Conservation (phyloP, 441 rosid species). For the Populus hybrid region DNA sequence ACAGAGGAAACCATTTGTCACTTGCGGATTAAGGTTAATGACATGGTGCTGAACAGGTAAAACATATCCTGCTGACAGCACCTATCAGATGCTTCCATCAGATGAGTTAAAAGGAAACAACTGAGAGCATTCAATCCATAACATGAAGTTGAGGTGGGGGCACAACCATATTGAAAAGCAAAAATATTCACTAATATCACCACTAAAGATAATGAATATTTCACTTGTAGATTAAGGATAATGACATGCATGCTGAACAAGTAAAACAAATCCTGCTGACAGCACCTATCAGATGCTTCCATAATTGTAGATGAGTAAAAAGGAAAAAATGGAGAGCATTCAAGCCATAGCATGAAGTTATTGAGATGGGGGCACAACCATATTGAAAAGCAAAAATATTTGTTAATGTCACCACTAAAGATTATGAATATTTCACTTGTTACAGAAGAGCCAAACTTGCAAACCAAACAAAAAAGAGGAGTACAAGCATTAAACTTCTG, state of each 20-base stretch:
- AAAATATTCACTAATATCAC: not conserved
- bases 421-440: not conserved
- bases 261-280: not conserved
- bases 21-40: not conserved
- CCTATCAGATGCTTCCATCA: not conserved
- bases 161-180: not conserved
- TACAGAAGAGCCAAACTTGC: constrained; percentile 78
- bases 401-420: not conserved
- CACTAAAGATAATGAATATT: not conserved
- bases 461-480: constrained; percentile 36
- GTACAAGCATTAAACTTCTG: constrained; percentile 70
- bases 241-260: not conserved
- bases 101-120: not conserved
- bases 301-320: not conserved
- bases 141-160: too few relatives aligned
- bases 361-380: too few relatives aligned
- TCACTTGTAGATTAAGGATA: not conserved
- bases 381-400: not conserved
- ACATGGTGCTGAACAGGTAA: not conserved
- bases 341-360: too few relatives aligned
- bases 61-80: not conserved
- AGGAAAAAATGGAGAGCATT: not conserved
- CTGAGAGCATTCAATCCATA: too few relatives aligned
- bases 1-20: not conserved
- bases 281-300: not conserved